A percentile compares a stretch with the other conserved stretches of the same genome.
These are phyloP conservation scores for Penicillium paradoxum DNA, from an alignment of 495 filamentous ascomycete genomes.

Conservation along the genomic window DNA sequence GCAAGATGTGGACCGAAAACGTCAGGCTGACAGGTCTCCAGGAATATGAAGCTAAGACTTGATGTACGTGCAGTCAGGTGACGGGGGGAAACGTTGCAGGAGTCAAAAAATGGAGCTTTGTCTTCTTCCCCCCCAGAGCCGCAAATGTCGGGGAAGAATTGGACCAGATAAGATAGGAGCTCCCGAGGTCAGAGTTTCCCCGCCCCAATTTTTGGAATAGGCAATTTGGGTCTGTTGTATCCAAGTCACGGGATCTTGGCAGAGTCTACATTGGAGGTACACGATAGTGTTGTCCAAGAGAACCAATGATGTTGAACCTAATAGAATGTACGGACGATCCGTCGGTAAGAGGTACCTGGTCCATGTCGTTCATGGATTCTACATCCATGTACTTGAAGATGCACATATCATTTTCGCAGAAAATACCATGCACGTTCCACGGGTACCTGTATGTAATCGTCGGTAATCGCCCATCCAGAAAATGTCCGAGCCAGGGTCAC, in stretches of 20 bases:
- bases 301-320: too few species aligned
- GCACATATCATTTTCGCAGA: too few species aligned
- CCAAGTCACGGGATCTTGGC: conserved; percentile 1
- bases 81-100: conserved; percentile 7
- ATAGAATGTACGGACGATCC: too few species aligned
- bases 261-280: too few species aligned
- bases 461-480: too few species aligned
- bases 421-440: too few species aligned
- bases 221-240: neutral
- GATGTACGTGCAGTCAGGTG: conserved; percentile 24
- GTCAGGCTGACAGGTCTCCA: neutral
- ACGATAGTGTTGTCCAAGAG: too few species aligned
- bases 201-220: neutral
- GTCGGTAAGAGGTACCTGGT: too few species aligned
- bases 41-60: neutral
- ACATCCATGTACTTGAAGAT: too few species aligned
- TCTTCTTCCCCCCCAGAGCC: conserved; percentile 13
- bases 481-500: neutral
- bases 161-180: conserved; percentile 11
- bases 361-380: too few species aligned
- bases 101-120: neutral
- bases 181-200: conserved; percentile 5
- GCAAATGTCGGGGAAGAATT: conserved; percentile 21
- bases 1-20: conserved; percentile 12
- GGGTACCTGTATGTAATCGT: too few species aligned